Conservation (phyloP, 305 asterid species). For the Galium porrigens region DNA sequence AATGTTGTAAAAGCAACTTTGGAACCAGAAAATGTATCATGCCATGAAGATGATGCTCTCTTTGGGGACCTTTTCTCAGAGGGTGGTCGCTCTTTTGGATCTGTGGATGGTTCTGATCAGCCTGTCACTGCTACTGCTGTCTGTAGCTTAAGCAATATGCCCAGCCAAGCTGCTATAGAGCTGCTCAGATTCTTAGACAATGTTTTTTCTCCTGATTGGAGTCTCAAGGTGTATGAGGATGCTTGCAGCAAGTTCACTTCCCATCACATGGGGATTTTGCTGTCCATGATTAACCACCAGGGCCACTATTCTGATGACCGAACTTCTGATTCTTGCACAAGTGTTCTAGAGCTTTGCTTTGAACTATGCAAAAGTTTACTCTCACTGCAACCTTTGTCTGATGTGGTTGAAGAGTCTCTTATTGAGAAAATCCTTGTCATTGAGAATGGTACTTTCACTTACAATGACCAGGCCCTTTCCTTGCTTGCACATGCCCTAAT, state of each 20-base stretch:
- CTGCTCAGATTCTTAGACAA: conserved; percentile 51
- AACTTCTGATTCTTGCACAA: conserved; percentile 27
- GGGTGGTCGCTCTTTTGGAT: conserved; percentile 76
- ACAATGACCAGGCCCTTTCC: conserved; percentile 75
- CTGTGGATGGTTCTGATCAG: conserved; percentile 71
- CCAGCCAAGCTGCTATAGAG: conserved; percentile 67
- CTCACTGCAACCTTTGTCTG: conserved; percentile 47
- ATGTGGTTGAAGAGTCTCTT: conserved; percentile 52
- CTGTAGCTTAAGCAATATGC: conserved; percentile 51
- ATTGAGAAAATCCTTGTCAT: conserved; percentile 50
- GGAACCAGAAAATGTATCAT: conserved; percentile 61
- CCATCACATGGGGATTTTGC: conserved; percentile 48
- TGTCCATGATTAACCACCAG: conserved; percentile 50
- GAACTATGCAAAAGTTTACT: conserved; percentile 68
- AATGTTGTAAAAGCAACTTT: conserved; percentile 51
- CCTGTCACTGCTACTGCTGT: conserved; percentile 38
- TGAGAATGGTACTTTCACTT: conserved; percentile 51
- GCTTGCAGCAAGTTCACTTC: conserved; percentile 45
- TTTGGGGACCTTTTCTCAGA: conserved; percentile 97
- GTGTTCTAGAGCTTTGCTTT: conserved; percentile 48
- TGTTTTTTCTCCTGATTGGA: conserved; percentile 72
- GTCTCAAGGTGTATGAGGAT: conserved; percentile 43
- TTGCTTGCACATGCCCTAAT: conserved; percentile 74
- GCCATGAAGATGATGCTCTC: conserved; percentile 91
- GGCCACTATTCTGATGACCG: conserved; percentile 44